A percentile compares a stretch with the other conserved stretches of the same genome.
Evolutionary conservation across 805 yeast species (phyloP).

Genomic region (Yarrowia sp.): DNA sequence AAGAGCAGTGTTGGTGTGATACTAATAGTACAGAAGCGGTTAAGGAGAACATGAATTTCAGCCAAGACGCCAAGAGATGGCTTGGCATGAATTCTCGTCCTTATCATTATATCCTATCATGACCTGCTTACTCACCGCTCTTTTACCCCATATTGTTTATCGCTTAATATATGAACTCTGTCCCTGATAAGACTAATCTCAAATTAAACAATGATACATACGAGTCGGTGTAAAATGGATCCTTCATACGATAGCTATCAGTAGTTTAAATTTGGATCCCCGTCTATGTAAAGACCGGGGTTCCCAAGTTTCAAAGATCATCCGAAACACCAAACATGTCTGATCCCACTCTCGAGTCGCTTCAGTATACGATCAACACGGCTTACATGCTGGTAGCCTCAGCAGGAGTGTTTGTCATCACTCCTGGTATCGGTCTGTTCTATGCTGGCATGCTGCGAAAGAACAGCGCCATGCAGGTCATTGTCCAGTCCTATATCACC

Average conservation of each 20-base stretch:
- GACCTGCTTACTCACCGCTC: background rate
- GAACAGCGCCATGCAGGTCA: constrained; percentile 85
- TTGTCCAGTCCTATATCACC: constrained; percentile 94
- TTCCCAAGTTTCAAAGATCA: background rate
- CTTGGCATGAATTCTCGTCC: background rate
- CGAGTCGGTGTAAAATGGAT: background rate
- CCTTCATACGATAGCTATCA: background rate
- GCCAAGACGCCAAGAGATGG: constrained; percentile 5
- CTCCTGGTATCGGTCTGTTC: constrained; percentile 90
- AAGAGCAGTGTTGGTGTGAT: background rate
- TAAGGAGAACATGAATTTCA: too few species aligned
- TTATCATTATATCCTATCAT: background rate
- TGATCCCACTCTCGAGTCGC: background rate
- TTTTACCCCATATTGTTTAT: background rate
- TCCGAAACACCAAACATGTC: background rate
- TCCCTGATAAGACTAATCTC: constrained; percentile 12
- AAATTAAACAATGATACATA: background rate
- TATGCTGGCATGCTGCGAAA: constrained; percentile 93
- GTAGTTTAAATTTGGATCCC: background rate
- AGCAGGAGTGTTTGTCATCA: constrained; percentile 83
- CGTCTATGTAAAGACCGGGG: background rate
- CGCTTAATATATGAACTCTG: background rate
- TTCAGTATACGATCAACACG: constrained; percentile 49
- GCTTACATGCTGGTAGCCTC: constrained; percentile 61
- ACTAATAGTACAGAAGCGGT: too few species aligned